Percentiles rank a stretch among this genome's conserved stretches.
These are phyloP conservation scores for Penicillium pulvis DNA, from an alignment of 495 filamentous ascomycete genomes.

Conservation along the genomic window DNA sequence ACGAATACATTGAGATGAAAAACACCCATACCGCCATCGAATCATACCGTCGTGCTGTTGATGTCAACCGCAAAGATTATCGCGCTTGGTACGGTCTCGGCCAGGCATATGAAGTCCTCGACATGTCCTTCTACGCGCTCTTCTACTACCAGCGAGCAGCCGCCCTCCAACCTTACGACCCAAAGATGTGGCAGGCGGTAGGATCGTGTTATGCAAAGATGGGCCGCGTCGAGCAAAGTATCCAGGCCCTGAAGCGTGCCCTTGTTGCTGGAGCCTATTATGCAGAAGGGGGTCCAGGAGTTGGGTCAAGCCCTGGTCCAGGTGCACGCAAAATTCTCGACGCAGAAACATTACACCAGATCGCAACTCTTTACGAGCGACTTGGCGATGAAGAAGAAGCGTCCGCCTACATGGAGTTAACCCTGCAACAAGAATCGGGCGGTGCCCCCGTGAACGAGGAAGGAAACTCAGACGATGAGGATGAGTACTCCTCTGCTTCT, in stretches of 20 bases:
- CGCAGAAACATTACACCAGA: conserved; percentile 85
- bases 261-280: conserved; percentile 82
- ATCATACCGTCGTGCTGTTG: conserved; percentile 92
- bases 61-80: conserved; percentile 95
- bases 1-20: conserved; percentile 98
- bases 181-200: conserved; percentile 98
- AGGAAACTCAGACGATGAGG: conserved; percentile 36
- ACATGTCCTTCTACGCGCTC: conserved; percentile 95
- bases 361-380: conserved; percentile 85
- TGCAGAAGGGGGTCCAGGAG: conserved; percentile 52
- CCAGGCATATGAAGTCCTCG: conserved; percentile 95
- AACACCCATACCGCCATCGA: conserved; percentile 99
- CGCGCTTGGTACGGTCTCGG: conserved; percentile 98
- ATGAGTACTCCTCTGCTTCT: conserved; percentile 28
- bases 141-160: conserved; percentile 98
- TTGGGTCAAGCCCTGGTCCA: conserved; percentile 25
- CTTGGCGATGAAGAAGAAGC: conserved; percentile 75
- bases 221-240: conserved; percentile 77
- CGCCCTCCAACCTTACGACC: conserved; percentile 84
- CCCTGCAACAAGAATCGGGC: conserved; percentile 76
- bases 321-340: conserved; percentile 65
- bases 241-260: conserved; percentile 92
- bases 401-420: conserved; percentile 91
- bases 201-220: conserved; percentile 88
- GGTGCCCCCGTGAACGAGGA: conserved; percentile 48